Conservation (phyloP, 1,284 basidiomycete species). For the Takashimella koratensis region DNA sequence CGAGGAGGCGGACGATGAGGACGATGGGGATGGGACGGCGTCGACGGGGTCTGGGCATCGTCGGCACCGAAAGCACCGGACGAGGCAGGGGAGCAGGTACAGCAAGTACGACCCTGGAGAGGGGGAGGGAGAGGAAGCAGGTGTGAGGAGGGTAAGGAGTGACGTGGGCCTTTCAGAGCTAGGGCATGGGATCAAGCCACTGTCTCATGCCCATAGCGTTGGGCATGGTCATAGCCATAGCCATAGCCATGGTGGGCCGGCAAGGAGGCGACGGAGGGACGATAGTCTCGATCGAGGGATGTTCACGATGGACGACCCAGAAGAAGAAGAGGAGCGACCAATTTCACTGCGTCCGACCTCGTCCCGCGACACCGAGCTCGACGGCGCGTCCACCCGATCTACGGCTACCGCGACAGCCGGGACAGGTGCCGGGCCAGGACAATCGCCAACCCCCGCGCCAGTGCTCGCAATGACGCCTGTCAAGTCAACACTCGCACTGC, state of each 20-base stretch:
- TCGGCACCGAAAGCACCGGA: conserved; percentile 2
- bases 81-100: background rate
- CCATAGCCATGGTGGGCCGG: conserved; percentile 3
- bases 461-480: background rate
- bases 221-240: background rate
- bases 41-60: background rate
- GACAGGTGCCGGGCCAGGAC: background rate
- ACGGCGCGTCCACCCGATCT: background rate
- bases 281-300: conserved; percentile 42
- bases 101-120: background rate
- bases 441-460: background rate
- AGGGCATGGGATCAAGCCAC: background rate
- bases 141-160: conserved; percentile 58
- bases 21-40: conserved; percentile 12
- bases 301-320: conserved; percentile 52
- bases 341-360: background rate
- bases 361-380: background rate
- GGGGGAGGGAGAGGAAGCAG: background rate
- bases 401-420: background rate
- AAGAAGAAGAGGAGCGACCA: conserved; percentile 32
- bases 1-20: conserved; percentile 42
- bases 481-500: no score
- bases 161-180: conserved; percentile 48
- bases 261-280: conserved; percentile 18
- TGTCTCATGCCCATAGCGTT: background rate